Evolutionary conservation across 2,329 filamentous ascomycete species (phyloP), one percentile per base, ranked within the genome.

Genomic region (Penicillium sp.): DNA sequence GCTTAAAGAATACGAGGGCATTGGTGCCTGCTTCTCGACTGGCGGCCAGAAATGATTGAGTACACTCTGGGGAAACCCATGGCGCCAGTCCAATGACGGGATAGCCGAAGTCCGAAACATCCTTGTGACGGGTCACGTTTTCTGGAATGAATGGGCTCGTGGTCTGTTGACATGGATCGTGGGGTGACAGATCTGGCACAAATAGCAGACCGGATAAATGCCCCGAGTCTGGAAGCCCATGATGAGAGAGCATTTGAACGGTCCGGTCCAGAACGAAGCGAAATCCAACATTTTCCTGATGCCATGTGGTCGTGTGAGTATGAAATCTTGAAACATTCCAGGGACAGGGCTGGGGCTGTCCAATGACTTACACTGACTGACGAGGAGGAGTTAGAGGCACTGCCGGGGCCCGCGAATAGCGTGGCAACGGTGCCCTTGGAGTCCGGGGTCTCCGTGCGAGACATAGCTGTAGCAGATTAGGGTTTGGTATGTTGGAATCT

Each of bases 51-150:
- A 91, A 96, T 45, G 88, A 83, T 54, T 82, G 75, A 13, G 90
- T 89, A 70, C 93, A 99, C 26, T 85, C 78, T 8, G 82, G 77
- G 60, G 83, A 89, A 65, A 91, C 86, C 93, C 93, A 98, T 27
- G 93, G 93, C 24, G 91, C 93, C 52, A 97, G 77, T 27, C 90
- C 93, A 65, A 97, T 85, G 51, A 92, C 80, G 54, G 88, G 86
- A 72, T 90, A 91, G 63, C 89, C 86, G 21, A 73, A 71, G 48
- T 82, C 82, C 0, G 82, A 80, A 16, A 97, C 83, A 67, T 95
- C 82, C n/a, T 75, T 72, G 64, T 84, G 82, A 16, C 88, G 85
- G 13, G 91, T 96, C 53, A 86, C 90, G 72, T 95, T 93, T 37
- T 73, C 66, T 1, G 92, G 90, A 9, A 97, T 82, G 64, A 88